These are phyloP conservation scores for Flaveria brownii DNA, from an alignment of 129 eudicot genomes.

Conservation along the genomic window DNA sequence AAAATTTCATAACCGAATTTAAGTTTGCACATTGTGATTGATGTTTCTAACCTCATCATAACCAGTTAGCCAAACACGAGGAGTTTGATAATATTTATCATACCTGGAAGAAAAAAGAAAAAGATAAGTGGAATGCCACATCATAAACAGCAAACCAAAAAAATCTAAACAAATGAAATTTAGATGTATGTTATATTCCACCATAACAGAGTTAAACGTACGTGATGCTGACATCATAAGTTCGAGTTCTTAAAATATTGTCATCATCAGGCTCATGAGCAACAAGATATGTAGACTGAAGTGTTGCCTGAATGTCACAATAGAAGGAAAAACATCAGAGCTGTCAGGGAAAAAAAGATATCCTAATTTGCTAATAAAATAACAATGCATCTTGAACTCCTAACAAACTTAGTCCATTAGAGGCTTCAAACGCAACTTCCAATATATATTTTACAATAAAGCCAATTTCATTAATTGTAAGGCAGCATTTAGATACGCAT, in stretches of 20 bases:
- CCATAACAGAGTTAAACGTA: constrained; percentile 38
- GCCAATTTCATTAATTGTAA: neutral
- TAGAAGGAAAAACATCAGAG: constrained; percentile 10
- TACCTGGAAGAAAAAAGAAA: constrained; percentile 54
- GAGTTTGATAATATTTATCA: constrained; percentile 98
- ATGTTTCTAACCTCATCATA: constrained; percentile 94
- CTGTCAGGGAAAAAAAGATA: neutral
- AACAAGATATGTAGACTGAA: constrained; percentile 75
- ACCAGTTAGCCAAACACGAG: constrained; percentile 99
- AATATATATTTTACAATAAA: neutral
- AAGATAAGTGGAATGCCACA: constrained; percentile 6
- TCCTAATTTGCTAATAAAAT: neutral
- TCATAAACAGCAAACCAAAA: constrained; percentile 19
- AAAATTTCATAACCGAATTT: no score
- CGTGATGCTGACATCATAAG: constrained; percentile 99
- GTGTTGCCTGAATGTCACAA: constrained; percentile 70
- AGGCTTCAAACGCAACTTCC: neutral
- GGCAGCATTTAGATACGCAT: neutral
- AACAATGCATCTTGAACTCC: neutral
- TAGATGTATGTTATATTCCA: neutral
- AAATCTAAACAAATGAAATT: neutral
- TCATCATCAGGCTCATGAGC: constrained; percentile 99
- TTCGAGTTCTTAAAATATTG: constrained; percentile 85
- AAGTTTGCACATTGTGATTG: no score
- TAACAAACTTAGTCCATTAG: neutral